Base-by-base conservation (phyloP, 257 asterid genomes). In the Solanum medicagineum region DNA sequence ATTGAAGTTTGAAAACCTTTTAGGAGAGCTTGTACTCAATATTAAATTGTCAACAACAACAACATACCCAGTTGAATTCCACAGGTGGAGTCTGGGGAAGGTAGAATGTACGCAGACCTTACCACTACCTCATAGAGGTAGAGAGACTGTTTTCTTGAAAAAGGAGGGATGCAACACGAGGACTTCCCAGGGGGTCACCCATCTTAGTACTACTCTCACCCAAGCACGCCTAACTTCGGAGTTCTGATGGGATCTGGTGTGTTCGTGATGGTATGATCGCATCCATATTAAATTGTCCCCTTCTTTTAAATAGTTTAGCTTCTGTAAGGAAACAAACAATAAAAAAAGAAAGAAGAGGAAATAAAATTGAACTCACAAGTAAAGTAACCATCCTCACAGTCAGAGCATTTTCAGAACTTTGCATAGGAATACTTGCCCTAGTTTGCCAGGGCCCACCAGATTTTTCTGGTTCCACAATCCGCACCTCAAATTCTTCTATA, bases 361-460 rank as follows among this genome's bases (percentile, higher is more conserved):
- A 85, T n/a, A 77, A 83, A 40, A 85, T 70, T 79, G 81, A 86
- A 93, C 99, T 96, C 92, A 96, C 99, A 90, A 87, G 89, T 89
- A 96, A 89, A 29, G 95, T 92, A 85, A 96, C 99, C 81, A 90
- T 97, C 86, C 99, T 97, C 54, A 94, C 95, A 82, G 98, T 96
- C 79, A 96, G 90, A 87, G 99, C 98, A 87, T 96, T 91, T 89
- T 96, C 99, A 86, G 98, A 94, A 93, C 89, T 95, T 89, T 96
- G 99, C 98, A 96, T 90, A 83, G 98, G 93, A 86, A 96, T 92
- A 17, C 95, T 91, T 62, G 95, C 98, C 91, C 95, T 92, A 9
- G 92, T 91, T 88, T 96, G 95, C 99, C 99, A 96, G 86, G 97
- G 91, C 36, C 98, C 98, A 87, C 95, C 89, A 53, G 94, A 87